These are phyloP conservation scores for Trichophyton mentagrophytes DNA, from an alignment of 2,329 filamentous ascomycete species.

Conservation along the genomic window DNA sequence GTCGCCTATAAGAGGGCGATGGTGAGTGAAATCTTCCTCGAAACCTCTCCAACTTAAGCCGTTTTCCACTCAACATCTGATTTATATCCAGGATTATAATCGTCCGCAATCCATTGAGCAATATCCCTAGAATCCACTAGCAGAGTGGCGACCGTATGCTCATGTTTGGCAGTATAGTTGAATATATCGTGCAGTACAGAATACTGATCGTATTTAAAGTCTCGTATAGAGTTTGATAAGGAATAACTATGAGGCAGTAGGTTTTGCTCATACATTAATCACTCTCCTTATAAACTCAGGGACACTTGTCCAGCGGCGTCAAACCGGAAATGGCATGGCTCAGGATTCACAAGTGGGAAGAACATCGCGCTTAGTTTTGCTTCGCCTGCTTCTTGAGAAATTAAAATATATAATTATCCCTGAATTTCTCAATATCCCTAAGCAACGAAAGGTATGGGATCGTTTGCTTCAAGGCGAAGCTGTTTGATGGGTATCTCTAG, in stretches of 20 bases:
- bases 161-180: background rate
- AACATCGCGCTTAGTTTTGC: background rate
- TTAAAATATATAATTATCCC: background rate
- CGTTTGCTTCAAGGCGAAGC: background rate
- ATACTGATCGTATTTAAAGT: background rate
- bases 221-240: background rate
- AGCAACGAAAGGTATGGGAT: background rate
- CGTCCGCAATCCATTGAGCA: constrained; percentile 16
- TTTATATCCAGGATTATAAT: constrained; percentile 17
- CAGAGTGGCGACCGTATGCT: constrained; percentile 10
- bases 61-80: constrained; percentile 24
- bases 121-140: constrained; percentile 39
- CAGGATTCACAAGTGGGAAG: background rate
- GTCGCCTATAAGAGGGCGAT: constrained; percentile 16
- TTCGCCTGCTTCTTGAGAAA: background rate
- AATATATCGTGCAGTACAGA: background rate
- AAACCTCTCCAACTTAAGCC: constrained; percentile 15
- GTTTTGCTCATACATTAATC: background rate
- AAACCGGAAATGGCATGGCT: background rate
- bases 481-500: background rate
- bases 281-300: background rate
- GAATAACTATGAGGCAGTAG: background rate
- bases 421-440: background rate
- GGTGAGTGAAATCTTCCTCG: constrained; percentile 19
- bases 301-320: background rate